Base-by-base conservation (phyloP, 352 stramenopile species). In the Pythium aphanidermatum region DNA sequence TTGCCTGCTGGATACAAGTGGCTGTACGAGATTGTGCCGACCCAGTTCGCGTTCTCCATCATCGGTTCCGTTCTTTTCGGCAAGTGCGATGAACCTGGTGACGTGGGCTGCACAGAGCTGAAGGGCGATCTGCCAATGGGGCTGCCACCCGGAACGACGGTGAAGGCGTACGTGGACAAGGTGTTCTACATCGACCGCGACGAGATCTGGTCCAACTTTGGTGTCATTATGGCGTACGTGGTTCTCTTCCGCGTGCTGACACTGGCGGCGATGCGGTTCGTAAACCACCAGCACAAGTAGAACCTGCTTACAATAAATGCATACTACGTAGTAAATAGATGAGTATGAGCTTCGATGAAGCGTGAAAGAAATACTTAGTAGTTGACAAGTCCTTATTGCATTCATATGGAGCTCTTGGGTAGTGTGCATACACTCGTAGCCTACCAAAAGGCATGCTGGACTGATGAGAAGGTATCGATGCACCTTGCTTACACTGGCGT, bases 1-100 rank as follows among this genome's bases (percentile, higher is more conserved):
- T 77, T 83, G 30, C 70, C 65, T 3, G 17, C 47, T 0, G 68
- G 62, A 9, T 77, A 77, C 51, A 65, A 71, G 35, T 79, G 68
- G 70, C 53, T 79, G 21, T 77, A 74, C 52, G 55, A 73, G 42
- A 68, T 81, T 33, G 60, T 32, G 8, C 49, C 49, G 3, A 28
- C 44, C 10, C 40, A 32, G 29, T 60, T 55, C 39, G 19, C 43
- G 2, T 24, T 60, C 9, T 13, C 25, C 7, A 27, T 47, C 4
- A 23, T 60, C 12, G 17, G 26, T 4, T 19, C 52, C 5, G 30
- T 45, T 5, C 34, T 55, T 9, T 55, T 55, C 33, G 28, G 33
- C 17, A 51, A 47, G 32, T 29, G 14, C 13, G 29, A 45, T 19
- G 31, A 40, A 49, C 5, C 21, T 46, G 20, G 11, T 65, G 11